A percentile compares a stretch with the other conserved stretches of the same genome.
phyloP scores from a whole-genome alignment of 2,329 filamentous ascomycete genomes.

The Pseudocercospora fuligena region DNA sequence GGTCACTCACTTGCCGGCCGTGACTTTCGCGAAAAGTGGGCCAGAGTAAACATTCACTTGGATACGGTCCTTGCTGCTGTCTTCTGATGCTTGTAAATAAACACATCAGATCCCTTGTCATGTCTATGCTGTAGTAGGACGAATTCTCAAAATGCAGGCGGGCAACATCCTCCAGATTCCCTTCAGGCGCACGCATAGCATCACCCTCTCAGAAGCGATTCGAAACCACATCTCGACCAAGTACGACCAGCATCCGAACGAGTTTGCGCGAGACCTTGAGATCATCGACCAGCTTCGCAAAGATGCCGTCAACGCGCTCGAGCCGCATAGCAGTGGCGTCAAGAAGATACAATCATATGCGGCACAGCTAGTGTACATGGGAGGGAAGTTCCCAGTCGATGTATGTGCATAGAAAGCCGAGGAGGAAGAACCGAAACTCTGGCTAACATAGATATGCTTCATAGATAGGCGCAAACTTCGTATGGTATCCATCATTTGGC shows the following conservation, averaged over 20 bases:
- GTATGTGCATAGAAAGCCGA: slow-evolving; percentile 53
- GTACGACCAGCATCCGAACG: slow-evolving; percentile 98
- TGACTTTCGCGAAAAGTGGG: slow-evolving; percentile 1
- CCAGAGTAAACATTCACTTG: neutral
- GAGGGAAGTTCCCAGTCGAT: slow-evolving; percentile 95
- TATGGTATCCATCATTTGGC: slow-evolving; percentile 92
- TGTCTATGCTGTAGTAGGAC: neutral
- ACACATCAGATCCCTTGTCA: neutral
- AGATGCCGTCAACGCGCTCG: slow-evolving; percentile 86
- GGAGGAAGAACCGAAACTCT: slow-evolving; percentile 1
- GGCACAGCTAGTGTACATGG: slow-evolving; percentile 89
- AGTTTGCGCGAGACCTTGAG: slow-evolving; percentile 89
- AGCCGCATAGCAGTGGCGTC: slow-evolving; percentile 85
- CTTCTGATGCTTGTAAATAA: neutral
- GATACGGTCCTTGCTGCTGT: neutral
- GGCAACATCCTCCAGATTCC: slow-evolving; percentile 75
- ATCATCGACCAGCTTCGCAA: slow-evolving; percentile 81
- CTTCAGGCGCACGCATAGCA: slow-evolving; percentile 81
- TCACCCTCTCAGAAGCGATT: slow-evolving; percentile 81
- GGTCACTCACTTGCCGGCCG: neutral
- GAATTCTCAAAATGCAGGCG: slow-evolving; percentile 30
- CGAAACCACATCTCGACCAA: slow-evolving; percentile 95
- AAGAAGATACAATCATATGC: slow-evolving; percentile 90
- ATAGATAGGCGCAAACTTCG: slow-evolving; percentile 90
- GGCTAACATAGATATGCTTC: slow-evolving; percentile 19